Evolutionary conservation across 441 rosid genomes (phyloP).

Genomic region (Flueggea neowawraea): DNA sequence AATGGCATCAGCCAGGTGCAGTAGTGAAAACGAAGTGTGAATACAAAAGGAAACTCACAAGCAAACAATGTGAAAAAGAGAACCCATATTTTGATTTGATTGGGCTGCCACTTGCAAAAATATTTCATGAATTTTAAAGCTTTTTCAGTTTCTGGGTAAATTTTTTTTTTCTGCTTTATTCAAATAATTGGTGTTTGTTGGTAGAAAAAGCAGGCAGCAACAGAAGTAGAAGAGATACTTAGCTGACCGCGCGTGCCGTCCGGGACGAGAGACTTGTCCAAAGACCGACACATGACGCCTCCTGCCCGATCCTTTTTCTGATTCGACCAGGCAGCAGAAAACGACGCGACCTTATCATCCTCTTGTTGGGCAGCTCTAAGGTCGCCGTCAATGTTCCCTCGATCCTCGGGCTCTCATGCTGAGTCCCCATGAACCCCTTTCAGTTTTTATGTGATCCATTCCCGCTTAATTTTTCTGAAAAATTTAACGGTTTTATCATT

Average conservation of each 20-base stretch:
- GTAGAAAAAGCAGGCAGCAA: constrained; percentile 3
- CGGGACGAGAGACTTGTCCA: constrained; percentile 45
- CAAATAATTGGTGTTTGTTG: neutral
- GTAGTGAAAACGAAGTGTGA: too few relatives aligned
- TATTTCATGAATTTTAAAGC: too few relatives aligned
- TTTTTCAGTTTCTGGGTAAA: too few relatives aligned
- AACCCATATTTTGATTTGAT: too few relatives aligned
- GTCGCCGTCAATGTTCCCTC: constrained; percentile 28
- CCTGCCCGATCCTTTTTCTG: constrained; percentile 18
- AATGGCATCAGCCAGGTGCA: too few relatives aligned
- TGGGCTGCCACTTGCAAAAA: too few relatives aligned
- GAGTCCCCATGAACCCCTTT: constrained; percentile 21
- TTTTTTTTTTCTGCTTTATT: constrained; percentile 5
- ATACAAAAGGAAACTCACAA: too few relatives aligned
- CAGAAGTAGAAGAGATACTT: constrained; percentile 5
- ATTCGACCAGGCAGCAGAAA: constrained; percentile 27
- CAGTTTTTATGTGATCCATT: neutral
- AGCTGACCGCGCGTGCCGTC: constrained; percentile 73
- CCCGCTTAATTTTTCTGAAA: constrained; percentile 4
- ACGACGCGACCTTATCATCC: constrained; percentile 25
- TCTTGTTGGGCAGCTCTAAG: constrained; percentile 6
- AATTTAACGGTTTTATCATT: too few relatives aligned
- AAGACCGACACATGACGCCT: constrained; percentile 16
- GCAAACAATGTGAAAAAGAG: too few relatives aligned
- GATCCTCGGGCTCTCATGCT: constrained; percentile 17